Evolutionary conservation across 2,329 filamentous ascomycete species (phyloP).

Genomic region (Cladosporium sp.): DNA sequence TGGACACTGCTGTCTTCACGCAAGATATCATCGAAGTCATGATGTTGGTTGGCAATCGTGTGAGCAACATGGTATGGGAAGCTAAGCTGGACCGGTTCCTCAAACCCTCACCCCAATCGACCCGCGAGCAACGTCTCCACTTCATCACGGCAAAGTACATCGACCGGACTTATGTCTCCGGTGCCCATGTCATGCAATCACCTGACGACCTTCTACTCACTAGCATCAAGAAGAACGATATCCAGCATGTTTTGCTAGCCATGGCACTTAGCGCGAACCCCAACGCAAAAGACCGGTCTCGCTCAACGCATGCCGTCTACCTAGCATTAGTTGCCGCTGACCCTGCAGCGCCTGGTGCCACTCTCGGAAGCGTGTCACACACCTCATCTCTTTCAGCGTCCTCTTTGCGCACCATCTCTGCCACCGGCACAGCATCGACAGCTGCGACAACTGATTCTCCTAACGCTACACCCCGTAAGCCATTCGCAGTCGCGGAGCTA

Average conservation of each 20-base stretch:
- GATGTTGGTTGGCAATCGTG: conserved; percentile 83
- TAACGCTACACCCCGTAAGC: conserved; percentile 42
- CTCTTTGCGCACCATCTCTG: conserved; percentile 22
- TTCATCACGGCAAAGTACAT: conserved; percentile 97
- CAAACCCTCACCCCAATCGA: conserved; percentile 74
- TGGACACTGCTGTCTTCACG: conserved; percentile 95
- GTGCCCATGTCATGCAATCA: conserved; percentile 64
- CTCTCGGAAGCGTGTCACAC: conserved; percentile 46
- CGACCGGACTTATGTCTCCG: conserved; percentile 75
- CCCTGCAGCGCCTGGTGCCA: conserved; percentile 64
- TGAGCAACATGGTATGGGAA: conserved; percentile 97
- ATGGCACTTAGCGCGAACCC: conserved; percentile 82
- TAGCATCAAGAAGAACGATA: conserved; percentile 93
- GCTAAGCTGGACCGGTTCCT: conserved; percentile 67
- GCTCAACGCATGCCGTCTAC: conserved; percentile 84
- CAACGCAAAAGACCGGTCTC: conserved; percentile 78
- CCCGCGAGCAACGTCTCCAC: conserved; percentile 81
- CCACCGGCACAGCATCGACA: conserved; percentile 24
- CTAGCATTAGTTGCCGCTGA: conserved; percentile 89
- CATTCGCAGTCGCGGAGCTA: conserved; percentile 87
- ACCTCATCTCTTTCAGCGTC: conserved; percentile 36
- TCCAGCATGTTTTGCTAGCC: conserved; percentile 87
- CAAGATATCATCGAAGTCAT: conserved; percentile 94
- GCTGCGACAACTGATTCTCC: conserved; percentile 23
- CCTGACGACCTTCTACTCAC: conserved; percentile 86